These are phyloP conservation scores for Emydomyces testavorans DNA, from an alignment of 2,329 filamentous ascomycete species.

Conservation along the genomic window DNA sequence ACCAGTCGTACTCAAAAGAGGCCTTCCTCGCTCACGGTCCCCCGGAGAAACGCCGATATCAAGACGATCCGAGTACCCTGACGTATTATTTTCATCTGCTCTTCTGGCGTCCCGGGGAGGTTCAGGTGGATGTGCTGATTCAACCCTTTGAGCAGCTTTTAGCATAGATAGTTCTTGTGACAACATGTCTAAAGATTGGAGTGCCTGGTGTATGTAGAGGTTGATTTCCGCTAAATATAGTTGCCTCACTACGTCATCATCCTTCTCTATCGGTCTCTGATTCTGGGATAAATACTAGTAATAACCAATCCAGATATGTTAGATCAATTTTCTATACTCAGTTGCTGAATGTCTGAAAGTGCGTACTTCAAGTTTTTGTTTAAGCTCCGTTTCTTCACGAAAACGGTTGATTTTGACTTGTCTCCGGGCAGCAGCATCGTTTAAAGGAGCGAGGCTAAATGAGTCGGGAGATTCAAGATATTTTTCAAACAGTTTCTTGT, in stretches of 20 bases:
- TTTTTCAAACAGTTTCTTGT: constrained; percentile 58
- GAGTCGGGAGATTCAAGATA: constrained; percentile 60
- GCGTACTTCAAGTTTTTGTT: constrained; percentile 62
- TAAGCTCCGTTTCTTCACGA: constrained; percentile 73
- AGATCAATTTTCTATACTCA: constrained; percentile 1
- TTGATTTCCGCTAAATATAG: constrained; percentile 65
- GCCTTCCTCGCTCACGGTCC: constrained; percentile 45
- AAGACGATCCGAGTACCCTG: constrained; percentile 58
- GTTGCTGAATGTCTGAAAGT: constrained; percentile 9
- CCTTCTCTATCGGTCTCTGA: constrained; percentile 52
- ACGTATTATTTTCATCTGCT: constrained; percentile 40
- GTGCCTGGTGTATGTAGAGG: constrained; percentile 64
- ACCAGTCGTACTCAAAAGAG: constrained; percentile 64
- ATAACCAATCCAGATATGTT: constrained; percentile 24
- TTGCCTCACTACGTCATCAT: constrained; percentile 73
- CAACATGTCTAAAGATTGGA: constrained; percentile 77
- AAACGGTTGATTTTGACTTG: constrained; percentile 79
- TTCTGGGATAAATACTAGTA: constrained; percentile 48
- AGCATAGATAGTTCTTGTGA: constrained; percentile 77
- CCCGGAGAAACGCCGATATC: constrained; percentile 49
- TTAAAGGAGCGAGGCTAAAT: constrained; percentile 60
- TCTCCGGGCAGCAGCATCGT: constrained; percentile 57
- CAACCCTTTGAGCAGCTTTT: constrained; percentile 50
- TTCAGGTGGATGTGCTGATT: constrained; percentile 32
- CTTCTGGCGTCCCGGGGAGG: constrained; percentile 29